Conservation (phyloP, 2,329 filamentous ascomycete species). For the Monosporascus sp. region DNA sequence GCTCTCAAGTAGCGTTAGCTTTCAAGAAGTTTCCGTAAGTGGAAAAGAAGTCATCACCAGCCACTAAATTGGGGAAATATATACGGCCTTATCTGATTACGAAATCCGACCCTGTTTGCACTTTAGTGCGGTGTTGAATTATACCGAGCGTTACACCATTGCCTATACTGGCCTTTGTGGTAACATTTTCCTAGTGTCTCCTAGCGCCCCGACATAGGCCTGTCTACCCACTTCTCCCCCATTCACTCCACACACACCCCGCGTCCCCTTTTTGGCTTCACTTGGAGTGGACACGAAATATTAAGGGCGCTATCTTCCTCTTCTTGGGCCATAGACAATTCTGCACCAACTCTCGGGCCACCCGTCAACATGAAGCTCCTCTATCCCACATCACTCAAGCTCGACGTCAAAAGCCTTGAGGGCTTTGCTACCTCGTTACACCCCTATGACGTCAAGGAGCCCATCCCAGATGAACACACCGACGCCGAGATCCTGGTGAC, state of each 20-base stretch:
- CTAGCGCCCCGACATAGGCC: not conserved
- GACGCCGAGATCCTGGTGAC: slow-evolving; percentile 59
- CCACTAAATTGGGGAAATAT: too few species aligned
- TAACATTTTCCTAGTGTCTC: not conserved
- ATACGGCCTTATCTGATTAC: too few species aligned
- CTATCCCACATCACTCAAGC: slow-evolving; percentile 57
- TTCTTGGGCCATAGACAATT: not conserved
- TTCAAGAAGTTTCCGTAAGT: too few species aligned
- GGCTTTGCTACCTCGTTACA: slow-evolving; percentile 55
- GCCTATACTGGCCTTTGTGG: not conserved
- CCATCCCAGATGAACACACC: slow-evolving; percentile 50
- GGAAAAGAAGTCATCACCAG: too few species aligned
- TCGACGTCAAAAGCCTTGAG: slow-evolving; percentile 49
- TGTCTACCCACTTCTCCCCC: not conserved
- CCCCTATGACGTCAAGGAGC: slow-evolving; percentile 52
- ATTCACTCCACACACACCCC: not conserved
- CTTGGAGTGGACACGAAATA: not conserved
- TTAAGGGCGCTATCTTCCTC: not conserved
- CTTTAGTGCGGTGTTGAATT: not conserved
- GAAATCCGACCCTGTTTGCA: too few species aligned
- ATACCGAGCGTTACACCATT: not conserved
- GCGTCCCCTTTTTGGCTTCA: not conserved
- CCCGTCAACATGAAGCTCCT: slow-evolving; percentile 54
- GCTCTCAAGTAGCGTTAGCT: too few species aligned
- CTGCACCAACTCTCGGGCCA: not conserved